Base-by-base conservation (phyloP, 2,329 filamentous ascomycete species). In the Sodiomyces alkalinus region DNA sequence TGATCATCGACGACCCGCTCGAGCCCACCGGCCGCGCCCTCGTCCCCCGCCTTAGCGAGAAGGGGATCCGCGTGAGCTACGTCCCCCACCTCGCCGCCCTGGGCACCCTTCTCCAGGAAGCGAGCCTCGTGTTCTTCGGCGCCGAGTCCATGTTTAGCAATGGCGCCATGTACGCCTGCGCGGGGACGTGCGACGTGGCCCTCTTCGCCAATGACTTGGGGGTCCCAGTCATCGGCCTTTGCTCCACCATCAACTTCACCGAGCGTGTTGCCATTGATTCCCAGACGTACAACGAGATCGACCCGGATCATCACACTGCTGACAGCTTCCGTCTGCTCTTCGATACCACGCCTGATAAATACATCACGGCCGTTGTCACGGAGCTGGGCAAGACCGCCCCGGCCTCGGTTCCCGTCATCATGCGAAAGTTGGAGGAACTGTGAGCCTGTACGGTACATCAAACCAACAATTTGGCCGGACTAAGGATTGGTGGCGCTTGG, bases 131-230 rank as follows among this genome's bases (percentile, higher is more conserved):
- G 28, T 62, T 98, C 3, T 81, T 96, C 2, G 86, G 85, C 9
- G 85, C 86, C 4, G 86, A 94, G 48, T 81, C 83, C 21, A 90
- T 98, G 74, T 90, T 93, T 57, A 86, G 81, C 41, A 96, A 96
- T 52, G 90, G 90, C 6, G 71, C 81, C 19, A 67, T 98, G 41
- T 92, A 92, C 52, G 87, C 80, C 4, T 74, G 85, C 13, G 74
- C 83, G 7, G 90, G 90, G 35, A 93, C 86, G 4, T 82, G 81
- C 15, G 71, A 90, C 33, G 68, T 96, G 7, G 86, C 87, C 12
- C 79, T 90, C 60, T 74, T 79, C 22, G 87, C 86, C 5, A 72
- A 76, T 28, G 72, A 80, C 32, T 63, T 74, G 13, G 75, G 78
- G 33, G 70, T 86, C 20, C 80, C 81, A 1, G 82, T 96, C 33